Base-by-base conservation (phyloP, 164 flowering plant species). In the Echeveria elegans region DNA sequence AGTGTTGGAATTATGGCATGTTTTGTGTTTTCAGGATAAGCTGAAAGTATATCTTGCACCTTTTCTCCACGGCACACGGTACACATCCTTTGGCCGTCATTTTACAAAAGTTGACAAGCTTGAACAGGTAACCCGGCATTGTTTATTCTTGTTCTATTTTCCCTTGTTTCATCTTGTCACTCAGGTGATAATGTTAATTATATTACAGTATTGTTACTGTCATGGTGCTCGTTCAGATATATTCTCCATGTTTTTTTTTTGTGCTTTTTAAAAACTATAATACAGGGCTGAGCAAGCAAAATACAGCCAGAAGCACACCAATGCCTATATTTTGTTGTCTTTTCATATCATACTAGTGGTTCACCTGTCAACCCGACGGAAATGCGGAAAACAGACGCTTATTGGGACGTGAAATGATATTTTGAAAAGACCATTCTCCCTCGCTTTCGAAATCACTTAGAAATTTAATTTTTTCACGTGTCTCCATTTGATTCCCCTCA, bases 41-140 rank as follows among this genome's bases (percentile, higher is more conserved):
- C 85, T 92, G 16, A 83, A 70, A 76, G 86, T 89, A 16, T 88
- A 87, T 78, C 88, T 95, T 72, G 80, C 97, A 60, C 97, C 99
- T 60, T 88, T 95, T 74, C 81, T 95, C 1, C 68, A 82, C 79
- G 99, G 97, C 45, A 80, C 75, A 84, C 90, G 97, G 11, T 92
- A 95, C 73, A 85, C 99, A 40, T 95, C 99, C 23, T 90, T 78
- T 76, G 97, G 99, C 62, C 99, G 99, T 41, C 97, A 95, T 77
- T 95, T 95, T 69, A 95, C 99, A 8, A 87, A 92, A 70, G 76
- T 75, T 63, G 89, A 86, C 34, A 95, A 92, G 77, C 92, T 95
- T 65, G 70, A 85, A 73, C 82, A 82, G 92, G 99, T 92, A 77
- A 69, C 66, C 0, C 9, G 16, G 7, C 21, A 24, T 32, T 36